Evolutionary conservation across 495 filamentous ascomycete species (phyloP), one percentile per base, ranked within the genome.

Genomic region (Hypoxylon trugodes): DNA sequence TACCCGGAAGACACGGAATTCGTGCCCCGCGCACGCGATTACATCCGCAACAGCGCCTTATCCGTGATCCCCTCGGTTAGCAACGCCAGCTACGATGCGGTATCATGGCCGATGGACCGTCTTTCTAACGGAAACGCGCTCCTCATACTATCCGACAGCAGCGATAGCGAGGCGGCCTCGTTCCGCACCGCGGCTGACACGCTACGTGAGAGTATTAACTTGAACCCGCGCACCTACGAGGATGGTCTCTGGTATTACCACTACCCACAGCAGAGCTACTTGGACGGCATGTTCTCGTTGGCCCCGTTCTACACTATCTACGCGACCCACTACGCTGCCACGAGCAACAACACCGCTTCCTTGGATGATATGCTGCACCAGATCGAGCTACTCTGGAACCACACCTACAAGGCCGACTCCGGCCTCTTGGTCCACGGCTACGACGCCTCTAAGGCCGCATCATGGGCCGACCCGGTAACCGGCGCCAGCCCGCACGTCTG

Each of bases 391-490:
- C 64, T 86, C 19, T 81, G 84, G 73, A 40, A 28, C 9, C 82
- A 83, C 49, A 81, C 77, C 26, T 66, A 71, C 15, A 75, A 85
- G 65, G 35, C 69, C 9, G 69, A 68, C 1, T 76, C 75, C 0
- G 78, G 78, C 0, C 73, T 87, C 4, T 71, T 88, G 2, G 73
- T 74, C 16, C 85, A 88, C 63, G 86, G 86, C 4, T 87, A 87
- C 61, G 86, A 87, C 43, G 81, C 77, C 15, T 74, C 75, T 2
- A 74, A 73, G 36, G 79, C 60, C 1, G 82, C 84, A 2, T 70
- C 77, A 0, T 88, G 86, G 86, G 84, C 86, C 0, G 74, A 84
- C 59, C 70, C 77, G 0, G 37, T 69, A 0, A 87, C 83, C 8
- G 85, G 86, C 28, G 84, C 79, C 3, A 79, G 78, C 26, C 84